Evolutionary conservation across 1,139 yeast species (phyloP), one percentile per base, ranked within the genome.

Genomic region (Hansenula sp.): DNA sequence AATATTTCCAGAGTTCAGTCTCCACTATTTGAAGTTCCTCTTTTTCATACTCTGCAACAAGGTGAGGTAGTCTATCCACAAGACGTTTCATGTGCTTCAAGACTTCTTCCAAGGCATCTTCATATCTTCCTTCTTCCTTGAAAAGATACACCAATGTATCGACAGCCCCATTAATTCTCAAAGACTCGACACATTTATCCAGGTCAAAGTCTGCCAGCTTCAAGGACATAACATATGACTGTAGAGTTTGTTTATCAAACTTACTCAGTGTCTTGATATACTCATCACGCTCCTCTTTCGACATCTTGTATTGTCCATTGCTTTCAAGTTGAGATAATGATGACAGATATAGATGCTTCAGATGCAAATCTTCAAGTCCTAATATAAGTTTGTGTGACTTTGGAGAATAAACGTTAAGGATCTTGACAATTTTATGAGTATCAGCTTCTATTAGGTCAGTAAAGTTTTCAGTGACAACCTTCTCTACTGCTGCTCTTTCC

Each of bases 401-500:
- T 0, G 75, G 74, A 27, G 62, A 59, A 45, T 65, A 61, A 24
- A 53, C 53, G 32, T 68, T 60, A 12, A 79, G 55, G 12, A 71
- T 51, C 5, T 40, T 44, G 6, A 69, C 71, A 49, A 78, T 63
- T 16, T 58, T 65, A 8, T 42, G 51, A 2, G 69, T 57, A 47
- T 74, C 56, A 25, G 43, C 42, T 1, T 49, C 54, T 1, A 72
- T 56, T 34, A 77, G 59, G 2, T 52, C 47, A 3, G 48, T 57
- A 50, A 77, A 76, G 42, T 76, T 62, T 0, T 52, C 47, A 32
- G 52, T 52, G 10, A 77, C 51, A 12, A 71, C 65, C 7, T 55
- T 44, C 7, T 66, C 55, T 30, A 77, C 50, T 19, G 64, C 61
- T 1, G 53, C 25, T 38, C 64, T 57, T 33, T 75, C 77, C 3